phyloP scores from a whole-genome alignment of 331 rosid species.

The Arachis monticola region DNA sequence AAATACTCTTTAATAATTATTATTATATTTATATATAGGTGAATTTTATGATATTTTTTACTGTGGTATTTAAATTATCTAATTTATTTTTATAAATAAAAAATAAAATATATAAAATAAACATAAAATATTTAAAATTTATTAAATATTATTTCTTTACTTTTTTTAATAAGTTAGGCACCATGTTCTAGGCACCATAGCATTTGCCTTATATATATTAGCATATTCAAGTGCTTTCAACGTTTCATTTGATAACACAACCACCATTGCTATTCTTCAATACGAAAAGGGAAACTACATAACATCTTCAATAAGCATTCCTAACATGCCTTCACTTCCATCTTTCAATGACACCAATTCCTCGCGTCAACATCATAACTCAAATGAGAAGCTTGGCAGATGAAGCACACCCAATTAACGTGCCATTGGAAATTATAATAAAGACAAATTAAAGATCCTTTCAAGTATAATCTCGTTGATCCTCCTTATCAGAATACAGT shows the following conservation, averaged over 20 bases:
- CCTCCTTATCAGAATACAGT: slow-evolving; percentile 57
- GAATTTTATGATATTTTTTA: too few species aligned
- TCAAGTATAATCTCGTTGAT: slow-evolving; percentile 50
- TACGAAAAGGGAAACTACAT: neutral
- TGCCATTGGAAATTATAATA: slow-evolving; percentile 47
- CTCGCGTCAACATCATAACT: slow-evolving; percentile 18
- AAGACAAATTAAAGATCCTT: slow-evolving; percentile 49
- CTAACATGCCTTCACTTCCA: slow-evolving; percentile 45
- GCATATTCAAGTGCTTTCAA: neutral
- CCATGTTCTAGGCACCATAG: too few species aligned
- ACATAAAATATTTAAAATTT: too few species aligned
- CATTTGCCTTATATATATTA: too few species aligned
- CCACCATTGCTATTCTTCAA: slow-evolving; percentile 37
- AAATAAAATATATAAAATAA: too few species aligned
- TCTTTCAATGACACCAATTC: slow-evolving; percentile 37
- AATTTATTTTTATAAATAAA: too few species aligned
- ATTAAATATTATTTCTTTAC: too few species aligned
- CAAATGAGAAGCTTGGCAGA: slow-evolving; percentile 50
- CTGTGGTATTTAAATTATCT: too few species aligned
- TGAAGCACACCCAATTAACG: slow-evolving; percentile 37
- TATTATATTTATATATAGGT: too few species aligned
- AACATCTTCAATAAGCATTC: neutral
- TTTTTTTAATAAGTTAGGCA: too few species aligned
- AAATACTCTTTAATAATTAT: too few species aligned
- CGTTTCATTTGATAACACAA: neutral